Evolutionary conservation across 2,329 filamentous ascomycete genomes (phyloP).

Genomic region (Oidium heveae): DNA sequence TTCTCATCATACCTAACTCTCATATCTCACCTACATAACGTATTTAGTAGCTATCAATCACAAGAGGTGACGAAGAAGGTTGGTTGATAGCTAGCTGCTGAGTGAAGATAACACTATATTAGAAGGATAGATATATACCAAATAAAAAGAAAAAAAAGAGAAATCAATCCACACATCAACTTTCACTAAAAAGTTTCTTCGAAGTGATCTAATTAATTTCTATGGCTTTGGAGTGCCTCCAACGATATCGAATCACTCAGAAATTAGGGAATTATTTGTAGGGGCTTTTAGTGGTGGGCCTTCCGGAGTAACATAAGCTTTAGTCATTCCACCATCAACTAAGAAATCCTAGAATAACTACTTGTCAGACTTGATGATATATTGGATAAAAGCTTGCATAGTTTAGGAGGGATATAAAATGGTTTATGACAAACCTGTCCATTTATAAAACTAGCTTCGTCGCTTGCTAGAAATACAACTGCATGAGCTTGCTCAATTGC

Average conservation of each 20-base stretch:
- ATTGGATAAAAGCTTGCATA: background rate
- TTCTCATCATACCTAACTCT: no score
- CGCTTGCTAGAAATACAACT: conserved; percentile 47
- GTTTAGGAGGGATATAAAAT: background rate
- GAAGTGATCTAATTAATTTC: no score
- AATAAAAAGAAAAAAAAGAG: no score
- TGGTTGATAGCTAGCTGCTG: no score
- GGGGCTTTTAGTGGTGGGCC: conserved; percentile 28
- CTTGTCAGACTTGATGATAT: background rate
- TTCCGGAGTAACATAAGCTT: conserved; percentile 56
- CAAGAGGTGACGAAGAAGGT: no score
- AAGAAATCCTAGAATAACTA: conserved; percentile 45
- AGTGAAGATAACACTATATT: no score
- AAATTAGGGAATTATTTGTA: conserved; percentile 17
- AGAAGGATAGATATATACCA: no score
- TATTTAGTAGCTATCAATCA: no score
- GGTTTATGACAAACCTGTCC: conserved; percentile 23
- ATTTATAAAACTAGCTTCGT: conserved; percentile 52
- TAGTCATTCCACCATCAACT: conserved; percentile 88
- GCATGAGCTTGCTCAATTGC: conserved; percentile 54
- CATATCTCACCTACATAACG: no score
- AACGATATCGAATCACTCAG: conserved; percentile 14
- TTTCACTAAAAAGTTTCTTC: no score
- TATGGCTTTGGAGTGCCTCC: no score
- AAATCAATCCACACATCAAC: no score